These are phyloP conservation scores for Ophiostoma piceae DNA, from an alignment of 2,329 filamentous ascomycete species.

Conservation along the genomic window DNA sequence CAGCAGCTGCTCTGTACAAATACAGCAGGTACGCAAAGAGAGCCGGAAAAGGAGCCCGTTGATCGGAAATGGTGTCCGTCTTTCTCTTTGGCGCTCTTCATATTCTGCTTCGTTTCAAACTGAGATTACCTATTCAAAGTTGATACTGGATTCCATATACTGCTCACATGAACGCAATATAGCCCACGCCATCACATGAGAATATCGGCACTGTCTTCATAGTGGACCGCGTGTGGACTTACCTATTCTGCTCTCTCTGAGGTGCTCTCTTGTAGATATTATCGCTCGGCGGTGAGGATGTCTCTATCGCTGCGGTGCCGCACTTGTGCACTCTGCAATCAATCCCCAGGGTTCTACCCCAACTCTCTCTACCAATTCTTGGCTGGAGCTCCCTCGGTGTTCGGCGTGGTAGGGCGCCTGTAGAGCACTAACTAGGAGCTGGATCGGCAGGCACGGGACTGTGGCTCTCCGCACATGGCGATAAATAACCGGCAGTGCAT, in stretches of 20 bases:
- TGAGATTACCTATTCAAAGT: no score
- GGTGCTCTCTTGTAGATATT: neutral
- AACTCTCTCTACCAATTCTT: neutral
- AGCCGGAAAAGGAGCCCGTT: neutral
- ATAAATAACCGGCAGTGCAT: constrained; percentile 4
- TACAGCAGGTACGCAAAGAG: neutral
- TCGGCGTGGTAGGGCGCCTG: neutral
- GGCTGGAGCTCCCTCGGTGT: constrained; percentile 10
- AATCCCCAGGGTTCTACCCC: neutral
- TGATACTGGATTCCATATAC: no score
- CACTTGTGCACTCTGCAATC: neutral
- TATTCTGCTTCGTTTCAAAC: no score
- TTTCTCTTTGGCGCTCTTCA: no score
- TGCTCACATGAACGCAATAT: neutral
- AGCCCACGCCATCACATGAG: neutral
- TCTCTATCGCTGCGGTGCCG: neutral
- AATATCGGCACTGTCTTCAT: neutral
- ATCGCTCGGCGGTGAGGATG: neutral
- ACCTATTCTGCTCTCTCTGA: neutral
- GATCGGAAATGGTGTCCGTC: neutral
- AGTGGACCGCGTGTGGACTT: neutral
- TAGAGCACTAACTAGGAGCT: neutral
- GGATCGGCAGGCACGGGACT: constrained; percentile 10
- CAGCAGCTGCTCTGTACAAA: neutral
- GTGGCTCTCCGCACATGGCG: constrained; percentile 1